Evolutionary conservation across 306 rosid species (phyloP).

Genomic region (Acmispon strigosus): DNA sequence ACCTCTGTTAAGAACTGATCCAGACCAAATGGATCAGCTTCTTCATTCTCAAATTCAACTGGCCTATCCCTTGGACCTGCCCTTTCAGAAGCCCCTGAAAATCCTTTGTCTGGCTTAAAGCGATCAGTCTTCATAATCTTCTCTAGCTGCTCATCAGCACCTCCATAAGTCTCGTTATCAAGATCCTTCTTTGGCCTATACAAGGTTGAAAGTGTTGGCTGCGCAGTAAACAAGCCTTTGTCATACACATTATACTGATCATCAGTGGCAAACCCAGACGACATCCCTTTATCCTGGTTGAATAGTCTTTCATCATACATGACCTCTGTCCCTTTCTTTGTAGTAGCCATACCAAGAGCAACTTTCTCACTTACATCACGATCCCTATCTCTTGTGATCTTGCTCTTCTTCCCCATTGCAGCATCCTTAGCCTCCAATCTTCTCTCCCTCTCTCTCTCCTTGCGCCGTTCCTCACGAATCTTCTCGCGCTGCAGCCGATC

Average conservation of each 20-base stretch:
- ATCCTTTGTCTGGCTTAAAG: conserved; percentile 78
- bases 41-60: conserved; percentile 84
- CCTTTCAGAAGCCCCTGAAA: conserved; percentile 67
- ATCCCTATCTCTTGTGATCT: conserved; percentile 88
- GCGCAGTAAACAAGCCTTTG: conserved; percentile 72
- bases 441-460: conserved; percentile 30
- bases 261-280: conserved; percentile 83
- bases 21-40: conserved; percentile 91
- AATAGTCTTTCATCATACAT: conserved; percentile 90
- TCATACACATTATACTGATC: conserved; percentile 94
- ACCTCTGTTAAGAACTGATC: conserved; percentile 83
- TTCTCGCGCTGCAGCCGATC: conserved; percentile 56
- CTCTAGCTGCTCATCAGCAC: conserved; percentile 87
- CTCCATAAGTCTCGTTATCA: conserved; percentile 70
- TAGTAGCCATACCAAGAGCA: conserved; percentile 87
- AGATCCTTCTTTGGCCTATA: conserved; percentile 85
- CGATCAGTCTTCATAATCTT: conserved; percentile 90
- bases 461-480: conserved; percentile 67
- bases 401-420: conserved; percentile 91
- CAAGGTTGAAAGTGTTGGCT: conserved; percentile 78
- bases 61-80: conserved; percentile 73
- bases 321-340: conserved; percentile 68
- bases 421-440: conserved; percentile 79
- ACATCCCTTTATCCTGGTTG: conserved; percentile 90
- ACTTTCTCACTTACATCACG: conserved; percentile 94